Conservation (phyloP, 257 asterid genomes). For the Lavandula angustifolia region DNA sequence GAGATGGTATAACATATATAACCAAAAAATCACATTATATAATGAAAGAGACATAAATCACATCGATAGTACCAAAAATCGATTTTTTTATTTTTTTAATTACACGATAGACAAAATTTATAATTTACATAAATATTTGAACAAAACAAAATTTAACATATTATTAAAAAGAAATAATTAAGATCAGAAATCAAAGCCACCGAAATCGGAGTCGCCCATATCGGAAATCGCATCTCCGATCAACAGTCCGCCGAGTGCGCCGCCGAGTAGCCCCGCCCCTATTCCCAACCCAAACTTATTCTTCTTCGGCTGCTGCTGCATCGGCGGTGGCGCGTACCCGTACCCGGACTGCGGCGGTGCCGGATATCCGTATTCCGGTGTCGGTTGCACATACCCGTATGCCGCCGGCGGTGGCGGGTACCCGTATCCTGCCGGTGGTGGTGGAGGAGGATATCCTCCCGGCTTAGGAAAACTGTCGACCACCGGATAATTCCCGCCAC, state of each 20-base stretch:
- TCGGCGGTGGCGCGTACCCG: constrained; percentile 55
- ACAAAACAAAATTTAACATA: too few species aligned
- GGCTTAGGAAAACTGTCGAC: constrained; percentile 32
- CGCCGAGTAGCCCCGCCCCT: constrained; percentile 85
- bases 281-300: constrained; percentile 66
- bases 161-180: too few species aligned
- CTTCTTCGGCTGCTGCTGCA: constrained; percentile 58
- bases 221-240: constrained; percentile 74
- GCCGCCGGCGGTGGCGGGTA: constrained; percentile 50
- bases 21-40: too few species aligned
- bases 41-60: too few species aligned
- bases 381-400: too few species aligned
- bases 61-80: too few species aligned
- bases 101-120: too few species aligned
- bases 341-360: constrained; percentile 57
- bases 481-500: constrained; percentile 31
- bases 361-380: constrained; percentile 50
- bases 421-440: constrained; percentile 50
- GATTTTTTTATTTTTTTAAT: too few species aligned
- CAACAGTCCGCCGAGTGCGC: constrained; percentile 74
- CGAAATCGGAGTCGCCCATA: constrained; percentile 46
- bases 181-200: constrained; percentile 60
- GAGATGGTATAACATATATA: too few species aligned
- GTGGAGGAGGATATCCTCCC: constrained; percentile 38
- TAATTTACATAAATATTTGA: too few species aligned